Percentiles rank a stretch among this genome's conserved stretches.
These are phyloP conservation scores for Aciculoconidium aculeatum DNA, from an alignment of 805 yeast species.

Conservation along the genomic window DNA sequence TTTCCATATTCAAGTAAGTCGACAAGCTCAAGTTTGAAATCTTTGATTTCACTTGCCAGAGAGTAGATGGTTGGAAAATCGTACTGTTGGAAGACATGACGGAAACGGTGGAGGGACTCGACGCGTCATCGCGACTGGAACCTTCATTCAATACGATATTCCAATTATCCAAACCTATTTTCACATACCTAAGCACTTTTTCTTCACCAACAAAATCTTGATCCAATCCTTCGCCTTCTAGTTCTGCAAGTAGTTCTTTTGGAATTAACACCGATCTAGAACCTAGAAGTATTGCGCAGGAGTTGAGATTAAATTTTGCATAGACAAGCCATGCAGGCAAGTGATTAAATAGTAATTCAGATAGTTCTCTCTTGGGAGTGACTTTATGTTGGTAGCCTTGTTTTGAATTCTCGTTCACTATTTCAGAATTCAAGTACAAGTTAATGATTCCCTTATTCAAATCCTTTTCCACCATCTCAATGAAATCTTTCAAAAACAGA, in stretches of 20 bases:
- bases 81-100: no score
- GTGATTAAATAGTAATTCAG: slow-evolving; percentile 12
- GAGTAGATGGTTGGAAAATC: no score
- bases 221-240: slow-evolving; percentile 10
- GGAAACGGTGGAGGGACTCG: slow-evolving; percentile 8
- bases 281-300: slow-evolving; percentile 22
- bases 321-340: slow-evolving; percentile 33
- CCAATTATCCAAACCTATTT: slow-evolving; percentile 11
- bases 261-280: slow-evolving; percentile 36
- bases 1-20: slow-evolving; percentile 9
- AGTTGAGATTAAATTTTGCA: slow-evolving; percentile 12
- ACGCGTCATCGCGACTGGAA: not conserved
- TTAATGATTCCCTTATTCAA: slow-evolving; percentile 26
- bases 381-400: not conserved
- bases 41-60: slow-evolving; percentile 18
- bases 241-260: slow-evolving; percentile 11
- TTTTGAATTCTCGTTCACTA: slow-evolving; percentile 7
- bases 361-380: not conserved
- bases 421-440: slow-evolving; percentile 18
- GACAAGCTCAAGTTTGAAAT: slow-evolving; percentile 14
- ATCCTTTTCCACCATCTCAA: slow-evolving; percentile 18
- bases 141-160: not conserved
- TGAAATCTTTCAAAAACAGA: slow-evolving; percentile 21
- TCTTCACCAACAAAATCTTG: slow-evolving; percentile 13
- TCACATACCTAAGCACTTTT: slow-evolving; percentile 16